Percentiles rank a stretch among this genome's conserved stretches.
Conservation (phyloP, 495 filamentous ascomycete genomes). For the Parachaetomium inaequale region DNA sequence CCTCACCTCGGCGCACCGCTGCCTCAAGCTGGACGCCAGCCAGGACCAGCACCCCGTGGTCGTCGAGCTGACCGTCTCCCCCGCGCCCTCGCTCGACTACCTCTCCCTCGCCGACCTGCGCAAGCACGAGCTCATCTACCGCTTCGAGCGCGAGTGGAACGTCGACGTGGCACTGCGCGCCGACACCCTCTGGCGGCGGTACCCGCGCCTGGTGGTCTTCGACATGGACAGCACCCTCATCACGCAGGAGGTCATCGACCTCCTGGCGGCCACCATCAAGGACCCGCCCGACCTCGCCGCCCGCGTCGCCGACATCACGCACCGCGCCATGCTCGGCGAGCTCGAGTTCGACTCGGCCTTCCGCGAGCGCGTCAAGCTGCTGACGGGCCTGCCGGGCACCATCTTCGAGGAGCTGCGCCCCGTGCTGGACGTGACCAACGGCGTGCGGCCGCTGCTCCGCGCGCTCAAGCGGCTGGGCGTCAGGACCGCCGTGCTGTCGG, state of each 20-base stretch:
- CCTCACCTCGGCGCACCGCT: slow-evolving; percentile 64
- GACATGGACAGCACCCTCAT: slow-evolving; percentile 99
- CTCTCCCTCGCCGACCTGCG: slow-evolving; percentile 65
- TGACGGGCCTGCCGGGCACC: slow-evolving; percentile 71
- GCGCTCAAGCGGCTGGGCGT: slow-evolving; percentile 71
- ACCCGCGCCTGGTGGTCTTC: slow-evolving; percentile 83
- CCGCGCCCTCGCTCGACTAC: slow-evolving; percentile 62
- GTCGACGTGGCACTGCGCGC: slow-evolving; percentile 72
- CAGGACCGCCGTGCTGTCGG: slow-evolving; percentile 84
- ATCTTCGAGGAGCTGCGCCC: slow-evolving; percentile 78
- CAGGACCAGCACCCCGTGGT: slow-evolving; percentile 55
- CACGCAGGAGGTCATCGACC: slow-evolving; percentile 92
- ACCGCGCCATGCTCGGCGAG: slow-evolving; percentile 92
- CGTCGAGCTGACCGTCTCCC: slow-evolving; percentile 67
- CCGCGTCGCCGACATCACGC: slow-evolving; percentile 67
- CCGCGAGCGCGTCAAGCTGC: slow-evolving; percentile 69
- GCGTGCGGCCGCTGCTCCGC: slow-evolving; percentile 67
- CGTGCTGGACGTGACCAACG: slow-evolving; percentile 73
- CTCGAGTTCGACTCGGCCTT: slow-evolving; percentile 87
- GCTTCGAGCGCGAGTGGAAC: slow-evolving; percentile 83
- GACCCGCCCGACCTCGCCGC: slow-evolving; percentile 57
- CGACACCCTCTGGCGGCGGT: slow-evolving; percentile 66
- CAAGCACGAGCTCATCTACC: slow-evolving; percentile 74
- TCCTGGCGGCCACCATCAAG: slow-evolving; percentile 73
- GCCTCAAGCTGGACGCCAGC: slow-evolving; percentile 54